Base-by-base conservation (phyloP, 2,329 filamentous ascomycete genomes). In the Penicillium sp. region DNA sequence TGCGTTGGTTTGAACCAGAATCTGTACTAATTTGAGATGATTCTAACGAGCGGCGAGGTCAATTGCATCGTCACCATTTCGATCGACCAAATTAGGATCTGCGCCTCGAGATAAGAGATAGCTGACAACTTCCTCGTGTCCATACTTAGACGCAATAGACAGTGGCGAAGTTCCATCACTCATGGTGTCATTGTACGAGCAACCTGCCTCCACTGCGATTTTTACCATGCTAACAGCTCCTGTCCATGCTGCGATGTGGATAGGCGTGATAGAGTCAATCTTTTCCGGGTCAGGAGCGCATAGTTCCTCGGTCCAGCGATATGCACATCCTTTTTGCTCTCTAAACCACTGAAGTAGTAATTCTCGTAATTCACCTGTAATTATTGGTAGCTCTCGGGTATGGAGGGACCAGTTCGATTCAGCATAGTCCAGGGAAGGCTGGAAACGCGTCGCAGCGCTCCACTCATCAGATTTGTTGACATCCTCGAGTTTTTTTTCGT, bases 241-340 rank as follows among this genome's bases (percentile, higher is more conserved):
- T 45, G 55, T 45, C 55, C 55, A 57, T 12, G 42, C 55, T 26
- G 44, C 44, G 15, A 50, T 30, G n/a, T 57, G 44, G 7, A 57
- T 47, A n/a, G 28, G 54, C 8, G n/a, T 37, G 38, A 49, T 22
- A 19, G 55, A 57, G 5, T 28, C 22, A 1, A 57, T 19, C 17
- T 13, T 7, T 3, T 50, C 19, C 1, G 19, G 4, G 10, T 49
- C 24, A 38, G 44, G 44, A 22, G 19, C 45, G 44, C 33, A 57
- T 26, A 57, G 12, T 50, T 40, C 33, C 22, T 50, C n/a, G n/a
- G 33, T 30, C 55, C 55, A 57, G n/a, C 28, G 26, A 19, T 24
- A 12, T 33, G 33, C 22, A 24, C 35, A 49, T 15, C 42, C 17
- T 12, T 30, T 30, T 28, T 44, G 33, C 19, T 35, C 17, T 49